These are phyloP conservation scores for Backusella parvicylindrica DNA, from an alignment of 192 early-diverging fungal genomes.

Conservation along the genomic window DNA sequence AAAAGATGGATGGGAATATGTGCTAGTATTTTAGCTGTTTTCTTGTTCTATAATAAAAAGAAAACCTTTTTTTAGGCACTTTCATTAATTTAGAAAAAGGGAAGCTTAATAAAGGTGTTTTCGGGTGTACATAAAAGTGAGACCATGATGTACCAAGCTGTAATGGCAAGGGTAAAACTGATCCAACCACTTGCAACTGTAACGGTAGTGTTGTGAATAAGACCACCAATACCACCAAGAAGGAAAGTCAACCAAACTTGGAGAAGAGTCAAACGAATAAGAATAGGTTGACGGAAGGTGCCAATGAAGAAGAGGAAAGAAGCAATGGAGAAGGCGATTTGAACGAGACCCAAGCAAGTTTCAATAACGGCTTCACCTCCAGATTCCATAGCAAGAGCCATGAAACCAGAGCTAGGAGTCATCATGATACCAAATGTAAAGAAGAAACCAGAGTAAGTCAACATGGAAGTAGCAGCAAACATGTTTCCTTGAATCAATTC, in stretches of 20 bases:
- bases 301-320: slow-evolving; percentile 23
- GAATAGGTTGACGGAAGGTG: slow-evolving; percentile 14
- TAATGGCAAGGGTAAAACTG: slow-evolving; percentile 15
- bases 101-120: neutral
- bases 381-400: neutral
- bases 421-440: slow-evolving; percentile 27
- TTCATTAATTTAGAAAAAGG: neutral
- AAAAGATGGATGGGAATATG: neutral
- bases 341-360: slow-evolving; percentile 3
- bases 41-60: neutral
- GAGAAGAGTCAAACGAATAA: slow-evolving; percentile 13
- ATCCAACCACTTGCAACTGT: slow-evolving; percentile 19
- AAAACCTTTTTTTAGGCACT: neutral
- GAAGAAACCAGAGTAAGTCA: slow-evolving; percentile 21
- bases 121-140: neutral
- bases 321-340: slow-evolving; percentile 12
- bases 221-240: slow-evolving; percentile 9
- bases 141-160: slow-evolving; percentile 22
- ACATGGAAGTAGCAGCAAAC: slow-evolving; percentile 23
- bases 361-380: neutral
- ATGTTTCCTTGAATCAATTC: slow-evolving; percentile 22
- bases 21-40: neutral
- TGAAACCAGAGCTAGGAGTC: slow-evolving; percentile 14
- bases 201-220: neutral
- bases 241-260: slow-evolving; percentile 22